These are phyloP conservation scores for Pueraria montana DNA, from an alignment of 306 rosid genomes.

Conservation along the genomic window DNA sequence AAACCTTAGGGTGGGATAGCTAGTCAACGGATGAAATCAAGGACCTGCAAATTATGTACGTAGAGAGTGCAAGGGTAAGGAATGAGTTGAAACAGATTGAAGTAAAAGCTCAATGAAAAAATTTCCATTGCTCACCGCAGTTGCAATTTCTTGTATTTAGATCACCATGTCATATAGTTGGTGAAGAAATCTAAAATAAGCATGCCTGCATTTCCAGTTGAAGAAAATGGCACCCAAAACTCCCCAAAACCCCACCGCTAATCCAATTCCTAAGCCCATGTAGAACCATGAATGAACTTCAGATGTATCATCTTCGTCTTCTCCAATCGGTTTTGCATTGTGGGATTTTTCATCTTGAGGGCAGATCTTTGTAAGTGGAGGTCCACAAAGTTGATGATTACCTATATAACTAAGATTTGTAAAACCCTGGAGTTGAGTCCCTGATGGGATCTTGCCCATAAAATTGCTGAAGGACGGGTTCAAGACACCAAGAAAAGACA, in stretches of 20 bases:
- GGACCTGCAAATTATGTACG: too few species aligned
- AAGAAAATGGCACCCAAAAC: neutral
- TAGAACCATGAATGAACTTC: neutral
- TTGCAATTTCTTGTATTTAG: neutral
- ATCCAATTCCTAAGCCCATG: neutral
- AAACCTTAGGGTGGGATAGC: too few species aligned
- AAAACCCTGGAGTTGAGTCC: neutral
- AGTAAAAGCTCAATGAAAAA: neutral
- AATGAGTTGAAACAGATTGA: neutral
- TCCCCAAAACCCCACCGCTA: neutral
- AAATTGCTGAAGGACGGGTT: neutral
- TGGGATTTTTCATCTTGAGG: neutral
- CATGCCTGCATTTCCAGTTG: neutral
- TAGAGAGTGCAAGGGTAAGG: too few species aligned
- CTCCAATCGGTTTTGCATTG: neutral
- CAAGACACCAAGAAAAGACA: neutral
- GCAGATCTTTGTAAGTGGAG: neutral
- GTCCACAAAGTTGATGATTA: slow-evolving; percentile 3
- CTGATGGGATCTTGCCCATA: neutral
- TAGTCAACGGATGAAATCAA: too few species aligned
- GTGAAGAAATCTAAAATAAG: slow-evolving; percentile 7
- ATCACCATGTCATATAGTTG: neutral
- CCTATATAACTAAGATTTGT: neutral
- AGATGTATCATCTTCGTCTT: neutral
- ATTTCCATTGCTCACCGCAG: neutral